Evolutionary conservation across 176 grass and related monocot genomes (phyloP).

Genomic region (Triticum timopheevii): DNA sequence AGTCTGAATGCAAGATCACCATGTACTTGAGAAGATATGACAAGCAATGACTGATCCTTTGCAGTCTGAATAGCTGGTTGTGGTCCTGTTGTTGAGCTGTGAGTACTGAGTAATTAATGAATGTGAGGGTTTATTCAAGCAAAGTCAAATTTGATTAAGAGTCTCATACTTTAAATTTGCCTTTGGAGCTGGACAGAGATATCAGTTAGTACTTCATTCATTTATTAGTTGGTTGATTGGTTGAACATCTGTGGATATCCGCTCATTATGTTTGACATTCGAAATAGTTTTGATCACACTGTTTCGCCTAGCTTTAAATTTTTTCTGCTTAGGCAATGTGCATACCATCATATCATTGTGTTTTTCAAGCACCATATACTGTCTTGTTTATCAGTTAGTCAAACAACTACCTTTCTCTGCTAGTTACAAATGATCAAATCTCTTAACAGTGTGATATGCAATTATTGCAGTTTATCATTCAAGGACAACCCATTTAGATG

Average conservation of each 20-base stretch:
- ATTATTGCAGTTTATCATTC: constrained; percentile 55
- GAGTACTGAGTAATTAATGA: not conserved
- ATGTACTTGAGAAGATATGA: not conserved
- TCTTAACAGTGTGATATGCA: not conserved
- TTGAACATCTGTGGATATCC: not conserved
- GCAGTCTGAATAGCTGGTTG: not conserved
- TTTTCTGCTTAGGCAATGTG: not conserved
- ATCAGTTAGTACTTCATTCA: not conserved
- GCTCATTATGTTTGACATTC: not conserved
- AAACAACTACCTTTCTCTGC: not conserved
- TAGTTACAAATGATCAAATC: not conserved
- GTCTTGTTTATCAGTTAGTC: not conserved
- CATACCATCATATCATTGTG: not conserved
- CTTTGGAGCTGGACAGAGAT: not conserved
- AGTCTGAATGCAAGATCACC: not conserved
- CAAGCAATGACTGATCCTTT: not conserved
- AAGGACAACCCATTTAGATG: constrained; percentile 88
- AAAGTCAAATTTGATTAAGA: not conserved
- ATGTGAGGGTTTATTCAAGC: not conserved
- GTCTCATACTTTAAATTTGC: not conserved
- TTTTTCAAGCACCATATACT: not conserved
- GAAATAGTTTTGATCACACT: not conserved
- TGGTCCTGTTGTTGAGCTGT: not conserved
- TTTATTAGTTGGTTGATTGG: not conserved
- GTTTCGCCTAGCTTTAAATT: not conserved